Evolutionary conservation across 306 rosid species (phyloP).

Genomic region (Cucurbita moschata): DNA sequence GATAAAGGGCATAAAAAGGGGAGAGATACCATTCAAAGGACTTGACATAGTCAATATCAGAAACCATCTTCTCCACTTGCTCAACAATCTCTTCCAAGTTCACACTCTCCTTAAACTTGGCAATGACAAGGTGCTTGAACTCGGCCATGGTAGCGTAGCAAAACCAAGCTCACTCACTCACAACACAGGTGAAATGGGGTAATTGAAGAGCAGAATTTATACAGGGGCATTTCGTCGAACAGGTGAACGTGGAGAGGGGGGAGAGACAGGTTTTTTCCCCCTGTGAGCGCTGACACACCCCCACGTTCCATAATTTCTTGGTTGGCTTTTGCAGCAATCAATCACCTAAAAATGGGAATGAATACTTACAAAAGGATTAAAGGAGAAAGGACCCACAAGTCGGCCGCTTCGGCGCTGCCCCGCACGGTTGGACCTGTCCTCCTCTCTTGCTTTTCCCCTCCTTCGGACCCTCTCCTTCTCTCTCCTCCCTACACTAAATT

Average conservation of each 20-base stretch:
- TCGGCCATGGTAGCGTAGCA: slow-evolving; percentile 35
- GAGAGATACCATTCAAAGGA: slow-evolving; percentile 59
- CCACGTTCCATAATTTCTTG: slow-evolving; percentile 23
- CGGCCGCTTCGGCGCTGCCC: slow-evolving; percentile 12
- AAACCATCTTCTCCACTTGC: slow-evolving; percentile 61
- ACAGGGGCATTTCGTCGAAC: neutral
- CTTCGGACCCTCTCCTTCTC: neutral
- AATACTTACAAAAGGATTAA: neutral
- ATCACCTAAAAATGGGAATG: slow-evolving; percentile 8
- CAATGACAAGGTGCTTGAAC: slow-evolving; percentile 75
- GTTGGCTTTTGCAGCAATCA: slow-evolving; percentile 16
- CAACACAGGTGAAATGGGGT: neutral
- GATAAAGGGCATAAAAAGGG: neutral
- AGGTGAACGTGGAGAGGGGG: slow-evolving; percentile 14
- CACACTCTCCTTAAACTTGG: slow-evolving; percentile 68
- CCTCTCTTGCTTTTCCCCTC: neutral
- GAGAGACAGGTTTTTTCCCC: slow-evolving; percentile 14
- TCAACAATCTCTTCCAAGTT: slow-evolving; percentile 52
- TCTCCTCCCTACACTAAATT: neutral
- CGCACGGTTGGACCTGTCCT: slow-evolving; percentile 7
- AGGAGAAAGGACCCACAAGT: slow-evolving; percentile 27
- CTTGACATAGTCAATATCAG: slow-evolving; percentile 56
- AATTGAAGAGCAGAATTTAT: neutral
- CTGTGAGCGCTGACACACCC: slow-evolving; percentile 16
- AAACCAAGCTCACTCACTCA: neutral